Conservation (phyloP, 2,329 filamentous ascomycete species). For the Chaetomium globosum region DNA sequence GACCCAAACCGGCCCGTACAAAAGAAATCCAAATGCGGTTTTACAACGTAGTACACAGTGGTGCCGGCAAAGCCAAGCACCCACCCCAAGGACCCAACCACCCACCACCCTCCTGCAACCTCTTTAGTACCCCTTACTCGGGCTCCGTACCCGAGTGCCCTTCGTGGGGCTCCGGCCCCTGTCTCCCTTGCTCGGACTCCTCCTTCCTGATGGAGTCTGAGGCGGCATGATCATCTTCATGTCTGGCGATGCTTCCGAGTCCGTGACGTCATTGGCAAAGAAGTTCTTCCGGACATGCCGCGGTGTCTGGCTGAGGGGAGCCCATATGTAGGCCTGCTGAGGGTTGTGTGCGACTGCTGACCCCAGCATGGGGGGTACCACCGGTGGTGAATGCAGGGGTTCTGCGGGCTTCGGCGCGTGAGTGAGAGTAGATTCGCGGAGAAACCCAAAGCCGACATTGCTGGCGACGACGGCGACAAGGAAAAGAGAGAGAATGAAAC, state of each 20-base stretch:
- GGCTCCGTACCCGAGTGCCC: conserved; percentile 33
- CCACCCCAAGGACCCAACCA: neutral
- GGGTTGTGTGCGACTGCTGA: conserved; percentile 38
- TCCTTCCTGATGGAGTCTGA: conserved; percentile 51
- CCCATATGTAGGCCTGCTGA: conserved; percentile 52
- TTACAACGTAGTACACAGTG: conserved; percentile 12
- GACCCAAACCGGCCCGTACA: conserved; percentile 3
- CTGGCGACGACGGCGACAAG: conserved; percentile 54
- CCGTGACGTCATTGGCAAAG: conserved; percentile 50
- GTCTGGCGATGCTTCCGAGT: conserved; percentile 56
- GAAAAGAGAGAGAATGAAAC: conserved; percentile 55
- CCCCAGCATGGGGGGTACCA: conserved; percentile 36
- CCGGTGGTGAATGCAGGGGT: conserved; percentile 38
- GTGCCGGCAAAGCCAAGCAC: conserved; percentile 1
- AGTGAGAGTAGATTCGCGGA: conserved; percentile 40
- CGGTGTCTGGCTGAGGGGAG: conserved; percentile 54
- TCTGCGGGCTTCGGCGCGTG: conserved; percentile 34
- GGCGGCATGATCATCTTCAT: conserved; percentile 49
- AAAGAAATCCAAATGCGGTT: conserved; percentile 6
- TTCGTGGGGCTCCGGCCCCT: conserved; percentile 55
- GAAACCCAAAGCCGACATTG: conserved; percentile 51
- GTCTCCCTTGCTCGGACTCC: conserved; percentile 55
- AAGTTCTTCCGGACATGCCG: conserved; percentile 48
- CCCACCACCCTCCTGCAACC: neutral
- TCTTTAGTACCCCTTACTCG: conserved; percentile 31